Percentiles rank a stretch among this genome's conserved stretches.
These are phyloP conservation scores for Penicillium turbatum DNA, from an alignment of 495 filamentous ascomycete genomes.

Conservation along the genomic window DNA sequence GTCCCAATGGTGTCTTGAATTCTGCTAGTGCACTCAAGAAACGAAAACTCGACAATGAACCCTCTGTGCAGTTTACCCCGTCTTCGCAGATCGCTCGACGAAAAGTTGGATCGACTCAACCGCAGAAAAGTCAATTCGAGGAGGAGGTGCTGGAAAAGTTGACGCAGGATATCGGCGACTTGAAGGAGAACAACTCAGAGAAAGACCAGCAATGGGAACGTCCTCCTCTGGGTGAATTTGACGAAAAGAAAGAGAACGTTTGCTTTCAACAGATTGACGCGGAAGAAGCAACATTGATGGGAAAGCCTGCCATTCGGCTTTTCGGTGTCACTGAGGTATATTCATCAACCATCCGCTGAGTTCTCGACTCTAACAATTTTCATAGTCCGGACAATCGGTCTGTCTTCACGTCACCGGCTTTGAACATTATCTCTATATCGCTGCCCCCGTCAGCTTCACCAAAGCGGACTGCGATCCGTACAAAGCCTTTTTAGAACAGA, in stretches of 20 bases:
- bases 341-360: neutral
- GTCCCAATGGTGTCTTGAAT: slow-evolving; percentile 40
- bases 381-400: slow-evolving; percentile 78
- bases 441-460: slow-evolving; percentile 77
- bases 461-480: slow-evolving; percentile 71
- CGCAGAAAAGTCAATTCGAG: slow-evolving; percentile 84
- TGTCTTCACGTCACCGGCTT: slow-evolving; percentile 94
- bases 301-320: slow-evolving; percentile 71
- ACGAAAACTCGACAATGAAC: slow-evolving; percentile 62
- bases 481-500: slow-evolving; percentile 69
- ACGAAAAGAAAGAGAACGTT: slow-evolving; percentile 65
- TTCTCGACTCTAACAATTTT: slow-evolving; percentile 4
- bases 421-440: slow-evolving; percentile 91
- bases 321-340: slow-evolving; percentile 94
- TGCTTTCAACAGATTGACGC: slow-evolving; percentile 94
- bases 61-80: slow-evolving; percentile 52
- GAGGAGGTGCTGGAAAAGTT: slow-evolving; percentile 90
- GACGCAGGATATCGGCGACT: slow-evolving; percentile 80
- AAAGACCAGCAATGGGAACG: slow-evolving; percentile 93
- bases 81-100: slow-evolving; percentile 52
- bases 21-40: slow-evolving; percentile 64
- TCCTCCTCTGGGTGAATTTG: slow-evolving; percentile 67
- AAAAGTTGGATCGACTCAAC: slow-evolving; percentile 70
- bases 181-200: slow-evolving; percentile 81
- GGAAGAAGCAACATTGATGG: slow-evolving; percentile 76